phyloP scores from a whole-genome alignment of 2,329 filamentous ascomycete species.

The Nemania serpens region DNA sequence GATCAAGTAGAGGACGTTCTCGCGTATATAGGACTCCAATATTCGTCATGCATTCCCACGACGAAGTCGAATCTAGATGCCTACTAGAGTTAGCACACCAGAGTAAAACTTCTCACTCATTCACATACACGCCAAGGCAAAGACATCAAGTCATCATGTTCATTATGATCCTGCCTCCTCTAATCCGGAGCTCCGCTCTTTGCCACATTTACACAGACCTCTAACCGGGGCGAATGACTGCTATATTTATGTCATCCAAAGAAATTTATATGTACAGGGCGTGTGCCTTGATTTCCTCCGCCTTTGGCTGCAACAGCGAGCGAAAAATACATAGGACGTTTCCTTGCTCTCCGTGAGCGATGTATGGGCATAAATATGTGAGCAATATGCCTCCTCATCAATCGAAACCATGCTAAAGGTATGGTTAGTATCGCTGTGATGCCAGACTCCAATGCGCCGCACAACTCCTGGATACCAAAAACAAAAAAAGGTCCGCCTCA shows the following conservation, averaged over 20 bases:
- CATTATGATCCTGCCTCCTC: slow-evolving; percentile 8
- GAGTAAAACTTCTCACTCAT: too few relatives aligned
- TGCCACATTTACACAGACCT: neutral
- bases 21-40: too few relatives aligned
- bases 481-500: neutral
- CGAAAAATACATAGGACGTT: neutral
- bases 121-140: neutral
- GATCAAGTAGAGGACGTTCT: too few relatives aligned
- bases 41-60: too few relatives aligned
- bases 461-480: slow-evolving; percentile 10
- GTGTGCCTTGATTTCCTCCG: neutral
- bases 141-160: slow-evolving; percentile 4
- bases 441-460: slow-evolving; percentile 6
- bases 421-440: slow-evolving; percentile 22
- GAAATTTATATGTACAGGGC: slow-evolving; percentile 17
- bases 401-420: slow-evolving; percentile 12
- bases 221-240: neutral
- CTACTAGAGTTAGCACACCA: too few relatives aligned
- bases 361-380: neutral
- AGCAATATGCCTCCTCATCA: slow-evolving; percentile 8
- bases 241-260: neutral
- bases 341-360: slow-evolving; percentile 4
- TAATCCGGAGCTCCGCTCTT: slow-evolving; percentile 1
- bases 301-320: neutral
- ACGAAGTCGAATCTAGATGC: too few relatives aligned